A percentile compares a stretch with the other conserved stretches of the same genome.
Evolutionary conservation across 495 filamentous ascomycete genomes (phyloP).

Genomic region (Tuber microsphaerosporum): DNA sequence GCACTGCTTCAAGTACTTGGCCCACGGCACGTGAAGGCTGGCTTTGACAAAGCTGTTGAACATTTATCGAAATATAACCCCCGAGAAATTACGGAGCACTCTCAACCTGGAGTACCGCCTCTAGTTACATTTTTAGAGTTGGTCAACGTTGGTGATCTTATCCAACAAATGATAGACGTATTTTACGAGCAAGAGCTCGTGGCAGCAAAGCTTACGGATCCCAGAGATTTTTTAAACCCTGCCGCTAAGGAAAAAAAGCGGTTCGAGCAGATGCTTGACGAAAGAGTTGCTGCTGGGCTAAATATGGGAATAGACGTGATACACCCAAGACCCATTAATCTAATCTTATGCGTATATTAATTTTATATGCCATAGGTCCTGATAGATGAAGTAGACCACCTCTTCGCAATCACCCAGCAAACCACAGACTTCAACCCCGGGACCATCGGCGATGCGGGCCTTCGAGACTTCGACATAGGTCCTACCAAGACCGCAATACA

Average conservation of each 20-base stretch:
- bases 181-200: slow-evolving; percentile 96
- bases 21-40: slow-evolving; percentile 74
- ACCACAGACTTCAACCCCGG: slow-evolving; percentile 87
- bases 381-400: slow-evolving; percentile 95
- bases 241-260: slow-evolving; percentile 91
- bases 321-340: not conserved
- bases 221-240: slow-evolving; percentile 88
- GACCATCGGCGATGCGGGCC: slow-evolving; percentile 32
- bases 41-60: slow-evolving; percentile 84
- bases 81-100: slow-evolving; percentile 69
- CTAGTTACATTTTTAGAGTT: slow-evolving; percentile 94
- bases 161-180: slow-evolving; percentile 98
- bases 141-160: slow-evolving; percentile 95
- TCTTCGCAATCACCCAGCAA: slow-evolving; percentile 80
- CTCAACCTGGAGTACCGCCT: slow-evolving; percentile 68
- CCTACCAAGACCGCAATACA: slow-evolving; percentile 68
- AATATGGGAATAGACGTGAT: slow-evolving; percentile 92
- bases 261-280: slow-evolving; percentile 98
- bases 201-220: slow-evolving; percentile 71
- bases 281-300: slow-evolving; percentile 87
- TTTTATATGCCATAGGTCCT: slow-evolving; percentile 43
- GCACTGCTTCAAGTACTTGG: slow-evolving; percentile 74
- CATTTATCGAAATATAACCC: slow-evolving; percentile 90
- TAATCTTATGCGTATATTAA: not conserved
- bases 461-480: slow-evolving; percentile 60